phyloP scores from a whole-genome alignment of 768 basidiomycete genomes.

The Kwoniella shandongensis region DNA sequence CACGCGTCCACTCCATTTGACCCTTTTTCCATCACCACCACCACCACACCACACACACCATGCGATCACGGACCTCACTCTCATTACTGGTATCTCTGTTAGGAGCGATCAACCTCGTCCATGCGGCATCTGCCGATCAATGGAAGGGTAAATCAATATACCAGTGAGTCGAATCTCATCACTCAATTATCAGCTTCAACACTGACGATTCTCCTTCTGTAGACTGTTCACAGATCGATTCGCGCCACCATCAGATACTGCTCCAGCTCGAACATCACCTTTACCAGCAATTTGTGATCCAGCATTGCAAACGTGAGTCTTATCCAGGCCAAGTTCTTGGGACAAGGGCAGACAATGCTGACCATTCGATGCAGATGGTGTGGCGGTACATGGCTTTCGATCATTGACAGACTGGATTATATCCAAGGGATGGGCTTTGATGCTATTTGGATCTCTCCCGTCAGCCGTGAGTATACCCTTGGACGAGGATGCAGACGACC shows the following conservation, averaged over 20 bases:
- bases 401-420: constrained; percentile 76
- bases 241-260: constrained; percentile 63
- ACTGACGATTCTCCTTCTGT: not conserved
- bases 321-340: not conserved
- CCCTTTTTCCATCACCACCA: not conserved
- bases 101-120: constrained; percentile 6
- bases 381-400: constrained; percentile 73
- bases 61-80: constrained; percentile 13
- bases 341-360: not conserved
- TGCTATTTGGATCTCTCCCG: constrained; percentile 50
- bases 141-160: constrained; percentile 74
- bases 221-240: constrained; percentile 72
- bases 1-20: not conserved
- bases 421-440: constrained; percentile 77
- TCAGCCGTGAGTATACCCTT: constrained; percentile 19
- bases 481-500: not conserved
- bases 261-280: constrained; percentile 51
- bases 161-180: constrained; percentile 58
- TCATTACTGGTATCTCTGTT: constrained; percentile 18
- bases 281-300: constrained; percentile 59
- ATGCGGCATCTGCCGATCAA: constrained; percentile 39
- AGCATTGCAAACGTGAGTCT: constrained; percentile 58
- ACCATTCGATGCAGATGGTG: constrained; percentile 58
- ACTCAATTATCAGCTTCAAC: not conserved
- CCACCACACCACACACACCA: constrained; percentile 3